Percentiles rank a stretch among this genome's conserved stretches.
Evolutionary conservation across 352 stramenopile species (phyloP).

Genomic region (Phytophthora litchii): DNA sequence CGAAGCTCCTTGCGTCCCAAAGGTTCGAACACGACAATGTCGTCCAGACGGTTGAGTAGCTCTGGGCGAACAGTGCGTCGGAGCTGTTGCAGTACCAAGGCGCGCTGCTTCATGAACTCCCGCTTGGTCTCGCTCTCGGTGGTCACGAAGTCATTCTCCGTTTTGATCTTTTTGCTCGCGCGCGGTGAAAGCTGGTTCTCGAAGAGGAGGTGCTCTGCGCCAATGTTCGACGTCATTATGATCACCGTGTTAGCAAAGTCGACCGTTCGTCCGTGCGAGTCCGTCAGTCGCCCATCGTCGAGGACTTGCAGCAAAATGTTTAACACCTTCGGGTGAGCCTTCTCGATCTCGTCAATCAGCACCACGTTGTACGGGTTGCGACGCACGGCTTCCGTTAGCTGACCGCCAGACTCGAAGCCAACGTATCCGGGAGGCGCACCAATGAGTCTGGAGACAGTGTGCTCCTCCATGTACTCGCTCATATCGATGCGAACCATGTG

Average conservation of each 20-base stretch:
- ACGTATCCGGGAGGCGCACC: conserved; percentile 96
- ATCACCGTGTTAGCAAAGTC: conserved; percentile 98
- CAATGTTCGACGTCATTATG: conserved; percentile 98
- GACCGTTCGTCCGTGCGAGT: conserved; percentile 95
- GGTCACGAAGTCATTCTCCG: conserved; percentile 35
- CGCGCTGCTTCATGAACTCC: conserved; percentile 60
- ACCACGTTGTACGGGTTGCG: conserved; percentile 97
- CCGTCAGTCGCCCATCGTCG: conserved; percentile 97
- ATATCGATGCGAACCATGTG: conserved; percentile 97
- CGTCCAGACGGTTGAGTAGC: conserved; percentile 96
- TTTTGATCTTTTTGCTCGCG: conserved; percentile 67
- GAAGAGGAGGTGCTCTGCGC: conserved; percentile 90
- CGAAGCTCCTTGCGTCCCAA: conserved; percentile 89
- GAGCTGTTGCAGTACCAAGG: conserved; percentile 89
- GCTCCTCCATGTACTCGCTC: conserved; percentile 98
- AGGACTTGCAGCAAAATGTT: conserved; percentile 97
- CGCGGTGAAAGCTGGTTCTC: conserved; percentile 56
- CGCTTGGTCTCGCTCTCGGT: conserved; percentile 34
- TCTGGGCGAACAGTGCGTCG: conserved; percentile 92
- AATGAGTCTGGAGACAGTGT: conserved; percentile 93
- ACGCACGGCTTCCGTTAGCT: conserved; percentile 96
- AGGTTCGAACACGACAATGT: conserved; percentile 97
- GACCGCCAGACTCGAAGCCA: conserved; percentile 92
- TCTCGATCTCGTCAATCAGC: conserved; percentile 98
- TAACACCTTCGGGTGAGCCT: conserved; percentile 96